Percentiles rank a stretch among this genome's conserved stretches.
Conservation (phyloP, 2,329 filamentous ascomycete genomes). For the Xylaria sp. region DNA sequence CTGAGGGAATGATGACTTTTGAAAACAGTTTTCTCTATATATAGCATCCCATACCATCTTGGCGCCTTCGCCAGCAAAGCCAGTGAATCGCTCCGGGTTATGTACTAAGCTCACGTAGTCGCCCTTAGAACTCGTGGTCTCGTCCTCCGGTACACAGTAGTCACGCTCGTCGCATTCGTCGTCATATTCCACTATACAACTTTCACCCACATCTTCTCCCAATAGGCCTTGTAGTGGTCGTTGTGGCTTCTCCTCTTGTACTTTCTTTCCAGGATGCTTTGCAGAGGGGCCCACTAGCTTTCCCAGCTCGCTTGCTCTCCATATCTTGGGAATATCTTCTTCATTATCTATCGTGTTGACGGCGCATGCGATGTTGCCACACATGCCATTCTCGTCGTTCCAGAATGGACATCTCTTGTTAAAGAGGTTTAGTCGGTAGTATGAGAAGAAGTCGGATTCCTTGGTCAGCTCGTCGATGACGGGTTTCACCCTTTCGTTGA, state of each 20-base stretch:
- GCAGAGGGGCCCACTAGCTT: slow-evolving; percentile 92
- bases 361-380: slow-evolving; percentile 95
- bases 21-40: slow-evolving; percentile 97
- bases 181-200: slow-evolving; percentile 96
- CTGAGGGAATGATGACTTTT: slow-evolving; percentile 70
- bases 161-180: slow-evolving; percentile 97
- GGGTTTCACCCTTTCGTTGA: slow-evolving; percentile 82
- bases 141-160: slow-evolving; percentile 96
- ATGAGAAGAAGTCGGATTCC: slow-evolving; percentile 96
- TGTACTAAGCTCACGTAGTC: slow-evolving; percentile 95
- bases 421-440: slow-evolving; percentile 95
- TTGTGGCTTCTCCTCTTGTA: slow-evolving; percentile 75
- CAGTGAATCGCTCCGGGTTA: slow-evolving; percentile 96
- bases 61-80: slow-evolving; percentile 85
- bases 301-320: slow-evolving; percentile 90
- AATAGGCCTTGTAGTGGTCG: slow-evolving; percentile 83
- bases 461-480: slow-evolving; percentile 82
- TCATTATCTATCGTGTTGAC: slow-evolving; percentile 96
- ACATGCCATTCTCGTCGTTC: slow-evolving; percentile 92
- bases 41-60: slow-evolving; percentile 96
- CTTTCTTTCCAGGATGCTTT: slow-evolving; percentile 82
- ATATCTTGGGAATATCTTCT: slow-evolving; percentile 89
- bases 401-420: slow-evolving; percentile 96
- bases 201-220: slow-evolving; percentile 89
- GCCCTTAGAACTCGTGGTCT: slow-evolving; percentile 84